Evolutionary conservation across 768 basidiomycete genomes (phyloP), one percentile per base, ranked within the genome.

Genomic region (Nidula microcarpa): DNA sequence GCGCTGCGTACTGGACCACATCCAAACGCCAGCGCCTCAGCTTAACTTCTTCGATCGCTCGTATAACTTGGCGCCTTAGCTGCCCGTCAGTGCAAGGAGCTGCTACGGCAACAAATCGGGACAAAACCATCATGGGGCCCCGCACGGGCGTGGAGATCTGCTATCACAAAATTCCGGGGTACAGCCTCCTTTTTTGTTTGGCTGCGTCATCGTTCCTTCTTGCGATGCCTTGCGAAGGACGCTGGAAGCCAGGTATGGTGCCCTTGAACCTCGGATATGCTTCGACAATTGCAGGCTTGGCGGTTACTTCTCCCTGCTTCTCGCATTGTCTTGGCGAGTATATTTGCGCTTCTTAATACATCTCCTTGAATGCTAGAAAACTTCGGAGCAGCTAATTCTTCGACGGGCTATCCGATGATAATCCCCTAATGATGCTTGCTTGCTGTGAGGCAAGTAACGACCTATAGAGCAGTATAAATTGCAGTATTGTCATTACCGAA

Each of bases 41-140:
- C 23, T 23, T 23, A 23, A 23, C 23, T 23, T 23, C 23, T 23
- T 23, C 23, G 23, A 23, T 23, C 23, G 23, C 23, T 23, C 23
- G 3, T 23, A 23, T 23, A 23, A 23, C 1, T 23, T 23, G 23
- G 23, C 23, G 23, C 23, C 3, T 23, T 23, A 23, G 23, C 1
- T 23, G 23, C 23, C 23, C 23, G 23, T 3, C 23, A 3, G 23
- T 23, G 23, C 23, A 23, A 23, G 23, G 23, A 23, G 3, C 23
- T 23, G 23, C 23, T 23, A 23, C 53, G 62, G 62, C 55, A 52
- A 44, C 55, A 61, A 56, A 39, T 65, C 63, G 58, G 60, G 47
- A 50, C 43, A 53, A 46, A 7, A 32, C 13, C 36, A 57, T 60
- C 54, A 58, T 53, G 47, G 14, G 46, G 43, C 37, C 32, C 35